Evolutionary conservation across 495 filamentous ascomycete species (phyloP).

Genomic region (Xylaria sp.): DNA sequence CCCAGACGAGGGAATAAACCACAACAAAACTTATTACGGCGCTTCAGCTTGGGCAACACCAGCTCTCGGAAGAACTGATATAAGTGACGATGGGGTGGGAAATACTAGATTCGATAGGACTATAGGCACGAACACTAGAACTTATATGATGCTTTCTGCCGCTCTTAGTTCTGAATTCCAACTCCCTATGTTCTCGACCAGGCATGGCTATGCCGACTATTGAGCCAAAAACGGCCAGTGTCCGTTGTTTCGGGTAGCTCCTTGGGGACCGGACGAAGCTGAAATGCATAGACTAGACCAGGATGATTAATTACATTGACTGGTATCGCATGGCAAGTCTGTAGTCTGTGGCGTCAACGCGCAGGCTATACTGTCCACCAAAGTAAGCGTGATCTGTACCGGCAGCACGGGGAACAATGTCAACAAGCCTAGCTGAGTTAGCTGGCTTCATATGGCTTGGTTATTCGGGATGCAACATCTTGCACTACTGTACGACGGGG

Average conservation of each 20-base stretch:
- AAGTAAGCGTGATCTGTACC: background rate
- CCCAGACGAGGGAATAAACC: slow-evolving; percentile 13
- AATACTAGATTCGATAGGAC: background rate
- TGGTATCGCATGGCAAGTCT: slow-evolving; percentile 5
- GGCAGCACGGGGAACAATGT: background rate
- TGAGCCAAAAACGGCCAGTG: slow-evolving; percentile 1
- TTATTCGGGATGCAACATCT: background rate
- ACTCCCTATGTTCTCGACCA: background rate
- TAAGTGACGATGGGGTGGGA: background rate
- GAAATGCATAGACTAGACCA: slow-evolving; percentile 13
- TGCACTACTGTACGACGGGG: background rate
- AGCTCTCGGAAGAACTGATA: slow-evolving; percentile 8
- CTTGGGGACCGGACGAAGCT: slow-evolving; percentile 12
- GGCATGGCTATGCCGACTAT: background rate
- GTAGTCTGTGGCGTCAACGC: background rate
- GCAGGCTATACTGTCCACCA: background rate
- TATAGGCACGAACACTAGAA: background rate
- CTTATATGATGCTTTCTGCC: slow-evolving; percentile 8
- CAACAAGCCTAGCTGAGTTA: slow-evolving; percentile 1
- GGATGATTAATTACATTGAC: slow-evolving; percentile 4
- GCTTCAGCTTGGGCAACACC: slow-evolving; percentile 42
- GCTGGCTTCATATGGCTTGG: background rate
- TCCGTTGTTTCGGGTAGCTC: background rate
- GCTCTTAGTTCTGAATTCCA: background rate
- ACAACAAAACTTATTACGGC: slow-evolving; percentile 14